phyloP scores from a whole-genome alignment of 2,329 filamentous ascomycete species.

The Nothopassalora personata region DNA sequence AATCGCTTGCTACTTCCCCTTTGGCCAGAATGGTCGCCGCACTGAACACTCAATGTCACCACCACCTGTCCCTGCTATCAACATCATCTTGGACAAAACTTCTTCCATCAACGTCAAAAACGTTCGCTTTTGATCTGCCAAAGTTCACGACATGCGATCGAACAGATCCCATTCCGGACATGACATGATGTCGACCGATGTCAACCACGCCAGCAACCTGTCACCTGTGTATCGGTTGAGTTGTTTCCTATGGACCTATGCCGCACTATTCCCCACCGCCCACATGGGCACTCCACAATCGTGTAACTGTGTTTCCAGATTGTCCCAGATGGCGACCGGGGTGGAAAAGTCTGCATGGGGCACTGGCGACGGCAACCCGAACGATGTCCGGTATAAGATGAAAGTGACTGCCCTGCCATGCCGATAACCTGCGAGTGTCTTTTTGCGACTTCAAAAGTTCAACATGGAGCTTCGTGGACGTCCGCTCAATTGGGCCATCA shows the following conservation, averaged over 20 bases:
- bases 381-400: neutral
- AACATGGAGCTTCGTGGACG: constrained; percentile 12
- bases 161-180: neutral
- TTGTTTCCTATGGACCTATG: neutral
- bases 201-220: neutral
- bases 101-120: neutral
- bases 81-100: neutral
- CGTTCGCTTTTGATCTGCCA: neutral
- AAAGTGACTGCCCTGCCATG: neutral
- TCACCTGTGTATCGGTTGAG: neutral
- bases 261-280: neutral
- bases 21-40: neutral
- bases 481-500: constrained; percentile 15
- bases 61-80: neutral
- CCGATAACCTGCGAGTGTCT: neutral
- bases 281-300: neutral
- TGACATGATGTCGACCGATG: neutral
- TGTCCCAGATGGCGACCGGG: neutral
- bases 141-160: neutral
- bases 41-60: neutral
- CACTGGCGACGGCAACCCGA: neutral
- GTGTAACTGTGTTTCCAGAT: neutral
- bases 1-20: neutral
- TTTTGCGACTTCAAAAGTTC: neutral
- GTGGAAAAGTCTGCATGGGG: neutral